Evolutionary conservation across 2,329 filamentous ascomycete species (phyloP).

Genomic region (Sclerotinia glacialis): DNA sequence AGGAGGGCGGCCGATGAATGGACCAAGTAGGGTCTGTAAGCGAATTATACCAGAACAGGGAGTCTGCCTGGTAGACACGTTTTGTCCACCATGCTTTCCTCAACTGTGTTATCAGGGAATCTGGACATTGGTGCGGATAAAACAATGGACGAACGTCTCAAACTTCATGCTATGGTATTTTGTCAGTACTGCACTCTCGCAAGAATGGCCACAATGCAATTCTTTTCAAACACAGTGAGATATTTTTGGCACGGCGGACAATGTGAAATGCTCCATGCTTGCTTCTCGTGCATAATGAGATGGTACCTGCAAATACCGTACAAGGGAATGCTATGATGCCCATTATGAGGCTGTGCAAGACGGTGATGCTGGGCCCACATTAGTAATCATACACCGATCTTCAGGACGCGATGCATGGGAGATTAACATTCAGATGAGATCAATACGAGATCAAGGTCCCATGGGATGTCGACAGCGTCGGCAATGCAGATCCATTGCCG

Average conservation of each 20-base stretch:
- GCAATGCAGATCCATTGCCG: conserved; percentile 1
- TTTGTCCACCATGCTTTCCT: neutral
- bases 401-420: neutral
- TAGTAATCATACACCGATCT: conserved; percentile 6
- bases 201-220: neutral
- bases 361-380: neutral
- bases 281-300: neutral
- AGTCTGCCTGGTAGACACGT: neutral
- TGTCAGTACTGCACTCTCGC: neutral
- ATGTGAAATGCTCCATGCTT: neutral
- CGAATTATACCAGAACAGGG: neutral
- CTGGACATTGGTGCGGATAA: neutral
- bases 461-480: conserved; percentile 4
- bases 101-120: neutral
- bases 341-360: neutral
- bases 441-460: conserved; percentile 16
- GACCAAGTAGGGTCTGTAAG: neutral
- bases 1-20: conserved; percentile 12
- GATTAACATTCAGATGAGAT: neutral
- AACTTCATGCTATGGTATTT: neutral
- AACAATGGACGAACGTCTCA: conserved; percentile 12
- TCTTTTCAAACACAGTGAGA: neutral
- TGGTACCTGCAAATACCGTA: neutral
- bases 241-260: neutral
- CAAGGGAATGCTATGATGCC: neutral